A percentile compares a stretch with the other conserved stretches of the same genome.
phyloP scores from a whole-genome alignment of 345 rosid species.

The Eucalyptus tenuipes region DNA sequence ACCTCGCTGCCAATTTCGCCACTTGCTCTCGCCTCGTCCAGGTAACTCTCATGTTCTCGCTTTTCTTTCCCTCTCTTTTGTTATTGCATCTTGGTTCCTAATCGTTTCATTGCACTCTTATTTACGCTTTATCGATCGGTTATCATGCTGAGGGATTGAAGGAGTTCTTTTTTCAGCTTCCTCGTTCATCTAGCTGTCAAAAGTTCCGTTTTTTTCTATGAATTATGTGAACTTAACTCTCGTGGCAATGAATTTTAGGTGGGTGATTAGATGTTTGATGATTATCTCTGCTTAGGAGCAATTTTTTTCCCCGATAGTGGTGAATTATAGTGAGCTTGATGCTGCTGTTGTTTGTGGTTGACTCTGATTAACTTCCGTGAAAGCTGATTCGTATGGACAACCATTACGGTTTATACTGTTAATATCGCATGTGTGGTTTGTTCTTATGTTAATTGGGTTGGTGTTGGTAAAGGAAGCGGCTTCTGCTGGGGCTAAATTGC shows the following conservation, averaged over 20 bases:
- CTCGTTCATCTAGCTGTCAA: neutral
- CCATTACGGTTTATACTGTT: neutral
- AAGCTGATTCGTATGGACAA: neutral
- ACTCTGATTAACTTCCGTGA: neutral
- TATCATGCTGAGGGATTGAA: neutral
- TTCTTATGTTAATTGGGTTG: neutral
- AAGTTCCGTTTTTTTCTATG: neutral
- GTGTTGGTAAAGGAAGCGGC: conserved; percentile 60
- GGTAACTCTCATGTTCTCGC: conserved; percentile 9
- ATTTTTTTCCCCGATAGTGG: neutral
- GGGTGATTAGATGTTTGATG: neutral
- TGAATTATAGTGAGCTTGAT: neutral
- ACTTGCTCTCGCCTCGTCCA: conserved; percentile 87
- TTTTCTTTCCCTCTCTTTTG: neutral
- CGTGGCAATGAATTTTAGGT: neutral
- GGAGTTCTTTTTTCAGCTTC: neutral
- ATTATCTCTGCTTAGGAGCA: neutral
- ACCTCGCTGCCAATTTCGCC: conserved; percentile 64
- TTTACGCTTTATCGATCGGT: neutral
- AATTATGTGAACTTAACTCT: neutral
- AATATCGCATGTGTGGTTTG: neutral
- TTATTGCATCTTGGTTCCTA: neutral
- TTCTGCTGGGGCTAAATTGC: conserved; percentile 68
- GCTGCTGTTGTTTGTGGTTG: neutral
- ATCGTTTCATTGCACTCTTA: neutral